Percentiles rank a stretch among this genome's conserved stretches.
Evolutionary conservation across 2,329 filamentous ascomycete species (phyloP).

Genomic region (Hypoxylon sp.): DNA sequence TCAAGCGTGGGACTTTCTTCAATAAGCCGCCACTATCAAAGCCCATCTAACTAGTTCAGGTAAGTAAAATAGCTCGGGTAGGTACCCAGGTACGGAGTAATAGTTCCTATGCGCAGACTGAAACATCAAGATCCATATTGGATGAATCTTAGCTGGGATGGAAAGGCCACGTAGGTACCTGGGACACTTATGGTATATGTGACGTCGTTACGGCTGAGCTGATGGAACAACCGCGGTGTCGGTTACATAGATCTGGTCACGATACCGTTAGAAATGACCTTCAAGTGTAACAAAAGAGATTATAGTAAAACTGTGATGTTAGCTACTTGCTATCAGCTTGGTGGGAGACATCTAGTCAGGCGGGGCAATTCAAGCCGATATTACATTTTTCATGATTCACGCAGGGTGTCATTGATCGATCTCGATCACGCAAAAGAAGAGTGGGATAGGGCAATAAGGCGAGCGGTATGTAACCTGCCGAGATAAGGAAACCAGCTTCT

Average conservation of each 20-base stretch:
- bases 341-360: constrained; percentile 6
- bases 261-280: neutral
- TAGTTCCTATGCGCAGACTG: constrained; percentile 7
- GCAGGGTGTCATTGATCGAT: constrained; percentile 35
- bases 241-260: neutral
- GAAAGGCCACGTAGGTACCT: constrained; percentile 1
- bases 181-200: constrained; percentile 9
- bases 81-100: too few species aligned
- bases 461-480: constrained; percentile 30
- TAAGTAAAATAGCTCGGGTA: neutral
- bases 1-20: constrained; percentile 9
- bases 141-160: neutral
- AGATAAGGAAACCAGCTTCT: constrained; percentile 13
- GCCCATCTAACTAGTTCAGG: constrained; percentile 18
- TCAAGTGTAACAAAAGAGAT: neutral
- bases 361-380: constrained; percentile 13
- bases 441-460: constrained; percentile 13
- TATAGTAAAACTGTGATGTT: constrained; percentile 1
- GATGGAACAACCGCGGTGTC: neutral
- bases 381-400: constrained; percentile 5
- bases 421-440: constrained; percentile 27
- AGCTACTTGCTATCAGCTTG: neutral
- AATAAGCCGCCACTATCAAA: constrained; percentile 8
- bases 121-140: constrained; percentile 32
- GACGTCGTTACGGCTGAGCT: constrained; percentile 5